Evolutionary conservation across 2,329 filamentous ascomycete species (phyloP), one percentile per base, ranked within the genome.

Genomic region (Alternaria viburni): DNA sequence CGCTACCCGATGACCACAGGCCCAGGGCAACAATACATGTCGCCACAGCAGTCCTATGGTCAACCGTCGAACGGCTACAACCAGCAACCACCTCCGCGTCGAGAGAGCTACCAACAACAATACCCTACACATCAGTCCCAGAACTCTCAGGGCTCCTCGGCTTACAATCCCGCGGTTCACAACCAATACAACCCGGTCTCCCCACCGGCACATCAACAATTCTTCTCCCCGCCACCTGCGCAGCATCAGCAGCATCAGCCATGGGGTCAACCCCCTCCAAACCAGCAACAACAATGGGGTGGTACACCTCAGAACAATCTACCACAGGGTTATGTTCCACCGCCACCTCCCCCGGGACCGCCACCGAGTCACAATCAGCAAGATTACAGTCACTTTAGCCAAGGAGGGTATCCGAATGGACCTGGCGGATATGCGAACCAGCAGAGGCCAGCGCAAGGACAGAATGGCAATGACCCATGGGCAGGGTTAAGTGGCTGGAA

Each of bases 401-500:
- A 87, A 5, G 85, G 85, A 5, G 85, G 85, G 2, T 89, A 90
- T 79, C 85, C 86, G 13, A 83, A 56, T 36, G 71, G 69, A 10
- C 61, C 84, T 54, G 77, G 76, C 47, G 82, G 83, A 59, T 82
- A 74, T 60, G 64, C 82, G 57, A 44, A 50, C 10, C 61, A 17
- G 50, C 68, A 73, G 11, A 46, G 59, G 28, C 78, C 79, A 50
- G 81, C 81, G 61, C 74, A 75, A 61, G 77, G 78, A 36, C 68
- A 70, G 51, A 59, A 49, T 19, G 64, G 45, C 65, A 70, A 65
- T 54, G 89, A 93, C 83, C 90, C 90, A 8, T 93, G 89, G 89
- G 89, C 89, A 15, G 90, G 90, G 5, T 77, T 93, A 69, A 90
- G 86, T 80, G 87, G 86, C 49, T 92, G 90, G 90, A 91, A 90